Percentiles rank a stretch among this genome's conserved stretches.
These are phyloP conservation scores for Apophysomyces variabilis DNA, from an alignment of 371 early-diverging fungal species.

Conservation along the genomic window DNA sequence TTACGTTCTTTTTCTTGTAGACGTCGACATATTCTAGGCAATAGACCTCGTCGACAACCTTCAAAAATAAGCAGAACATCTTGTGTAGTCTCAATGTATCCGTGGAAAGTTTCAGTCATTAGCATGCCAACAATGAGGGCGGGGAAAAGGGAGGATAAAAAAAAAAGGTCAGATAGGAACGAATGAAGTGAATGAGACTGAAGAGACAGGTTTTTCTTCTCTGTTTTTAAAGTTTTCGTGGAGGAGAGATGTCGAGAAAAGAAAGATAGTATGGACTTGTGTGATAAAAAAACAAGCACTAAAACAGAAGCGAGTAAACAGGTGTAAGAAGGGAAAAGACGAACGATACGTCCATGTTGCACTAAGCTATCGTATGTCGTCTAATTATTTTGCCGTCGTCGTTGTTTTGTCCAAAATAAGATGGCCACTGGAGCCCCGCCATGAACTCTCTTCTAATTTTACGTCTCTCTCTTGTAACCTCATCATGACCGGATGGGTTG, in stretches of 20 bases:
- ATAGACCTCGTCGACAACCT: constrained; percentile 61
- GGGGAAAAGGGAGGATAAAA: not conserved
- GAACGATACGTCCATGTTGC: constrained; percentile 1
- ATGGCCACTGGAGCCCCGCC: not conserved
- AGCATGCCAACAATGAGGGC: constrained; percentile 6
- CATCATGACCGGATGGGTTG: not conserved
- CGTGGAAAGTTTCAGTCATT: constrained; percentile 54
- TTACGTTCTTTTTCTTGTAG: constrained; percentile 65
- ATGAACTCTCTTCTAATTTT: constrained; percentile 2
- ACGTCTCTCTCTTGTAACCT: no score
- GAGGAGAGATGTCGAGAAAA: constrained; percentile 3
- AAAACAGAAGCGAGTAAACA: not conserved
- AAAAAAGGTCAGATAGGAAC: not conserved
- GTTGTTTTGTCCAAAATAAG: constrained; percentile 3
- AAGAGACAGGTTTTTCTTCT: not conserved
- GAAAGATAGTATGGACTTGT: not conserved
- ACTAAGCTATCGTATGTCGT: constrained; percentile 2
- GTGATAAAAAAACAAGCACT: not conserved
- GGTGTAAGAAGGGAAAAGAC: constrained; percentile 2
- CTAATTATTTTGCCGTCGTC: not conserved
- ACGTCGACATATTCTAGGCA: constrained; percentile 65
- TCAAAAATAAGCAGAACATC: constrained; percentile 75
- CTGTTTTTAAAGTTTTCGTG: not conserved
- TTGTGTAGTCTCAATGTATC: constrained; percentile 57
- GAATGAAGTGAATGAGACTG: not conserved